phyloP scores from a whole-genome alignment of 768 basidiomycete genomes.

The Amanita rubescens region DNA sequence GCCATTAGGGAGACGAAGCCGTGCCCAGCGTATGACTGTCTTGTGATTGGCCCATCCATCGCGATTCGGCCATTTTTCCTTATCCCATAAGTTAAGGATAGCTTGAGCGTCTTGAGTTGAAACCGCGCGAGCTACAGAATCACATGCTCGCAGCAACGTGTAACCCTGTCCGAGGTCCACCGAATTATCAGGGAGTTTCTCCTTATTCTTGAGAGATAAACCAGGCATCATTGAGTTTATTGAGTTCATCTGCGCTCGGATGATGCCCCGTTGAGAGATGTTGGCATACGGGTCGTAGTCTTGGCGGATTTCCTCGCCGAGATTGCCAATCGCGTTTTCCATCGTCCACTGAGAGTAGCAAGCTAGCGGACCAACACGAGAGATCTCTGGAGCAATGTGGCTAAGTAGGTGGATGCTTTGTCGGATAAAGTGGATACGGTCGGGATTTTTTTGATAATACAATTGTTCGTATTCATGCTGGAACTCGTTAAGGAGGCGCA shows the following conservation, averaged over 20 bases:
- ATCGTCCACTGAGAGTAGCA: conserved; percentile 17
- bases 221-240: conserved; percentile 17
- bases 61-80: conserved; percentile 9
- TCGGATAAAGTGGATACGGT: conserved; percentile 26
- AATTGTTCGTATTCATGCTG: conserved; percentile 23
- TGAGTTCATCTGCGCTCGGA: conserved; percentile 18
- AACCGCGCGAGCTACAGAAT: not conserved
- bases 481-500: conserved; percentile 16
- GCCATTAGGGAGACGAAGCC: conserved; percentile 22
- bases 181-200: not conserved
- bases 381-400: conserved; percentile 21
- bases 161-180: conserved; percentile 7
- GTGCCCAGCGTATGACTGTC: conserved; percentile 16
- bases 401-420: conserved; percentile 23
- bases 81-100: not conserved
- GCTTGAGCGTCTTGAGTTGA: not conserved
- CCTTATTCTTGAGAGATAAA: not conserved
- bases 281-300: conserved; percentile 12
- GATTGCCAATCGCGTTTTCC: conserved; percentile 6
- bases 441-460: conserved; percentile 23
- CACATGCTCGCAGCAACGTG: not conserved
- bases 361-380: conserved; percentile 16
- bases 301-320: conserved; percentile 7
- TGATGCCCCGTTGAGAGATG: conserved; percentile 8
- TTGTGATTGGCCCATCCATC: conserved; percentile 8